phyloP scores from a whole-genome alignment of 208 protist genomes.

The Trypanosoma caninum region DNA sequence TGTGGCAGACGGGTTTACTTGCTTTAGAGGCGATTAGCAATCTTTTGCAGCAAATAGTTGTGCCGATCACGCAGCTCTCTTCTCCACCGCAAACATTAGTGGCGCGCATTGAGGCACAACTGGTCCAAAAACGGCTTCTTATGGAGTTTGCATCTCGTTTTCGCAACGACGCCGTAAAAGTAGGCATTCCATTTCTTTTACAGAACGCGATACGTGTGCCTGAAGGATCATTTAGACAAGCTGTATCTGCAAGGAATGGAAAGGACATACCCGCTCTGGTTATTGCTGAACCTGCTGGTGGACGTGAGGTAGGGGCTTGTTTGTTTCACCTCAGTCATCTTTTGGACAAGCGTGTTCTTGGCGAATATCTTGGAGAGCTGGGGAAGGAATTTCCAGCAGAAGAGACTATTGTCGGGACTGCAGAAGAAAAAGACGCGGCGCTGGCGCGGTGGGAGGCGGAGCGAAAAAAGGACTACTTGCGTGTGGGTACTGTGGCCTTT shows the following conservation, averaged over 20 bases:
- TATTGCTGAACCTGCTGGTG: conserved; percentile 59
- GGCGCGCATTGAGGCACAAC: conserved; percentile 16
- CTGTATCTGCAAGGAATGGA: neutral
- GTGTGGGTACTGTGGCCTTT: conserved; percentile 67
- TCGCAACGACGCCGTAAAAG: conserved; percentile 54
- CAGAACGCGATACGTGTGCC: conserved; percentile 46
- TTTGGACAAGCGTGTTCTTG: conserved; percentile 83
- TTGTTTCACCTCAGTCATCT: conserved; percentile 71
- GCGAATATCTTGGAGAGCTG: conserved; percentile 86
- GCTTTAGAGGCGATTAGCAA: conserved; percentile 20
- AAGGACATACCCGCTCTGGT: conserved; percentile 35
- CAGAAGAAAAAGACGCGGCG: conserved; percentile 10
- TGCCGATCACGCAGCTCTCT: neutral
- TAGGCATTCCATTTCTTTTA: conserved; percentile 80
- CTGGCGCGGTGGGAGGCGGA: conserved; percentile 26
- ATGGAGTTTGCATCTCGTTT: conserved; percentile 65
- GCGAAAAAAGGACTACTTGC: conserved; percentile 30
- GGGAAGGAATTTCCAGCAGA: conserved; percentile 38
- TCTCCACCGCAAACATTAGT: conserved; percentile 4
- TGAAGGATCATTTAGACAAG: conserved; percentile 9
- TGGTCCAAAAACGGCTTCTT: conserved; percentile 54
- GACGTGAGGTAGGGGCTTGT: conserved; percentile 70
- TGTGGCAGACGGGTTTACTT: conserved; percentile 14
- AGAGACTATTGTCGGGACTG: conserved; percentile 7
- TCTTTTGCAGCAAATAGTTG: conserved; percentile 13